These are phyloP conservation scores for Canariomyces notabilis DNA, from an alignment of 2,329 filamentous ascomycete genomes.

Conservation along the genomic window DNA sequence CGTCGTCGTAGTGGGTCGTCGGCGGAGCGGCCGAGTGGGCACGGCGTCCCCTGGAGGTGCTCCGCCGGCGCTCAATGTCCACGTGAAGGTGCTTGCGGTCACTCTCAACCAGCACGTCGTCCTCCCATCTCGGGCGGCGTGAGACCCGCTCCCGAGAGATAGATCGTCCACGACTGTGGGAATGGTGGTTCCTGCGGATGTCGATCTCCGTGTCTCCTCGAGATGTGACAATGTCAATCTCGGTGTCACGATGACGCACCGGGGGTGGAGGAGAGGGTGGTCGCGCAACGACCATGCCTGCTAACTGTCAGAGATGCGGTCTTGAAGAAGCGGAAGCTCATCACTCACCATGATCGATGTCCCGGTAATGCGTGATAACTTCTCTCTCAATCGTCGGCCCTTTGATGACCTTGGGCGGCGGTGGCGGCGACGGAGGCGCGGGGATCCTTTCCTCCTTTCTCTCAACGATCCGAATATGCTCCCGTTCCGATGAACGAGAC, in stretches of 20 bases:
- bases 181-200: conserved; percentile 32
- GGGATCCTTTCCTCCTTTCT: conserved; percentile 42
- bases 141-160: conserved; percentile 34
- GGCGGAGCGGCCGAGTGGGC: conserved; percentile 47
- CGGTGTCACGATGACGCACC: conserved; percentile 50
- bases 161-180: conserved; percentile 38
- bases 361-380: conserved; percentile 81
- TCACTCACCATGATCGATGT: conserved; percentile 78
- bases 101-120: conserved; percentile 61
- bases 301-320: conserved; percentile 5
- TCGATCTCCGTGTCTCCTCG: conserved; percentile 50
- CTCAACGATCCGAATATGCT: conserved; percentile 49
- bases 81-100: conserved; percentile 47
- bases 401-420: conserved; percentile 62
- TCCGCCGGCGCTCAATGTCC: conserved; percentile 36
- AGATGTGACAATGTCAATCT: conserved; percentile 55
- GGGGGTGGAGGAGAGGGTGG: conserved; percentile 47
- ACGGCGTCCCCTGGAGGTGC: conserved; percentile 39
- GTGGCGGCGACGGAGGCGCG: conserved; percentile 49
- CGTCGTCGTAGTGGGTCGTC: conserved; percentile 55
- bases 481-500: conserved; percentile 37
- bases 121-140: conserved; percentile 42
- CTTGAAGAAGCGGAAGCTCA: background rate
- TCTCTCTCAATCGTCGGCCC: conserved; percentile 81
- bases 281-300: conserved; percentile 45